Percentiles rank a stretch among this genome's conserved stretches.
Conservation (phyloP, 768 basidiomycete genomes). For the Kwoniella pini region DNA sequence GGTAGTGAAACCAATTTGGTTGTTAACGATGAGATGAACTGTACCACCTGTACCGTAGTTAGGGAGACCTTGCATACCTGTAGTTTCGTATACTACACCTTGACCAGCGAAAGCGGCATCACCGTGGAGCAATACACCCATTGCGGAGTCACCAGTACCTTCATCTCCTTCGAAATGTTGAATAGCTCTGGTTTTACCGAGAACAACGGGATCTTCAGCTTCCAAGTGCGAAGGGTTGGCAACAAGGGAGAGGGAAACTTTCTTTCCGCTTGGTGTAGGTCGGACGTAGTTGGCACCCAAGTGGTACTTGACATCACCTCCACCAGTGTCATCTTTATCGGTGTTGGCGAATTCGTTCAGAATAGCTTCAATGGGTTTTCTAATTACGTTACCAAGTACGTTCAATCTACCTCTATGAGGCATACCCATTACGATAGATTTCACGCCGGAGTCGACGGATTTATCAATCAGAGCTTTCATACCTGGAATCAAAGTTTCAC, state of each 20-base stretch:
- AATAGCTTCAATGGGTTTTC: conserved; percentile 97
- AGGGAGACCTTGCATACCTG: conserved; percentile 94
- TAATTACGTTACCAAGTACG: conserved; percentile 95
- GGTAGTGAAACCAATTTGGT: conserved; percentile 99
- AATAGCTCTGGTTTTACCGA: conserved; percentile 96
- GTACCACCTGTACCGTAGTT: conserved; percentile 97
- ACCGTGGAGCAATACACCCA: conserved; percentile 94
- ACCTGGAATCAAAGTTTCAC: conserved; percentile 94
- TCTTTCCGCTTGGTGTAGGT: conserved; percentile 96
- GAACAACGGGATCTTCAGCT: conserved; percentile 95
- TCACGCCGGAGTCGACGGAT: conserved; percentile 93
- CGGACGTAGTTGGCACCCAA: conserved; percentile 98
- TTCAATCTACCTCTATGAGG: conserved; percentile 98
- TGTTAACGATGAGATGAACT: conserved; percentile 97
- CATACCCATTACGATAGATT: conserved; percentile 97
- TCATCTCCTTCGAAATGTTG: conserved; percentile 93
- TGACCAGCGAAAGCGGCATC: conserved; percentile 99
- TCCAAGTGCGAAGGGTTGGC: conserved; percentile 99
- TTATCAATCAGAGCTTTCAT: conserved; percentile 99
- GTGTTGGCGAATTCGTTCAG: conserved; percentile 88
- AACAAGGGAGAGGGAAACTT: conserved; percentile 93
- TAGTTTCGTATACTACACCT: conserved; percentile 97
- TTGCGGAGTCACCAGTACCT: conserved; percentile 74
- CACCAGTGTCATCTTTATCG: conserved; percentile 71
- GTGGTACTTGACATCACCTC: conserved; percentile 98